Evolutionary conservation across 2,329 filamentous ascomycete genomes (phyloP).

Genomic region (Claviceps arundinis): DNA sequence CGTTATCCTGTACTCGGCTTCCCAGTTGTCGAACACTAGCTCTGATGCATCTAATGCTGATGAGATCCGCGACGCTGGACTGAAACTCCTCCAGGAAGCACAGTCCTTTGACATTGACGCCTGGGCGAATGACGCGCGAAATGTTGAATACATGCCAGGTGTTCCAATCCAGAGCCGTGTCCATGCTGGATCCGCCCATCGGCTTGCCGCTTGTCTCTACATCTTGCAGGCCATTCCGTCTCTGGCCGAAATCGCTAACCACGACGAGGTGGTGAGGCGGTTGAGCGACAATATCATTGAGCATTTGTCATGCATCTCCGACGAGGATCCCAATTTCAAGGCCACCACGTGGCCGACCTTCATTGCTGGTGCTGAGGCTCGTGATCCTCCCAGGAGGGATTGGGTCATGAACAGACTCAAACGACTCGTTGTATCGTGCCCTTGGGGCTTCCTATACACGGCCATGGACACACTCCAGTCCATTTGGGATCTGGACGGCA

Average conservation of each 20-base stretch:
- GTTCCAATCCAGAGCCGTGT: conserved; percentile 23
- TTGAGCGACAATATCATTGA: conserved; percentile 33
- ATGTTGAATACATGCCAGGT: conserved; percentile 20
- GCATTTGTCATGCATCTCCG: conserved; percentile 32
- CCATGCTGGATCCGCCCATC: conserved; percentile 29
- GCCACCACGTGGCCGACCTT: conserved; percentile 45
- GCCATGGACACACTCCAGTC: conserved; percentile 31
- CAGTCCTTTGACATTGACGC: conserved; percentile 25
- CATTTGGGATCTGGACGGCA: conserved; percentile 28
- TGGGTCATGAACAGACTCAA: conserved; percentile 36
- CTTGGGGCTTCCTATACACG: conserved; percentile 36
- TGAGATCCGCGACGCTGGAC: conserved; percentile 17
- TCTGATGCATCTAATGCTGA: conserved; percentile 13
- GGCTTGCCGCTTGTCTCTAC: conserved; percentile 32
- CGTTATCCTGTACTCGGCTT: conserved; percentile 29
- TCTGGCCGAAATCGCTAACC: conserved; percentile 13
- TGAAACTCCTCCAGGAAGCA: conserved; percentile 23
- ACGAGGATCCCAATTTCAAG: conserved; percentile 39
- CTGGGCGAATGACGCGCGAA: conserved; percentile 26
- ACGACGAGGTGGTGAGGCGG: conserved; percentile 15
- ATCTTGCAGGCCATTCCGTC: conserved; percentile 26
- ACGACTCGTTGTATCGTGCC: conserved; percentile 25
- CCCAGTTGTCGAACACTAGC: conserved; percentile 23
- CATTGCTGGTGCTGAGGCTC: conserved; percentile 38
- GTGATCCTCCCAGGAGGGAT: conserved; percentile 25